Conservation (phyloP, 2,329 filamentous ascomycete species). For the Xylaria digitata region DNA sequence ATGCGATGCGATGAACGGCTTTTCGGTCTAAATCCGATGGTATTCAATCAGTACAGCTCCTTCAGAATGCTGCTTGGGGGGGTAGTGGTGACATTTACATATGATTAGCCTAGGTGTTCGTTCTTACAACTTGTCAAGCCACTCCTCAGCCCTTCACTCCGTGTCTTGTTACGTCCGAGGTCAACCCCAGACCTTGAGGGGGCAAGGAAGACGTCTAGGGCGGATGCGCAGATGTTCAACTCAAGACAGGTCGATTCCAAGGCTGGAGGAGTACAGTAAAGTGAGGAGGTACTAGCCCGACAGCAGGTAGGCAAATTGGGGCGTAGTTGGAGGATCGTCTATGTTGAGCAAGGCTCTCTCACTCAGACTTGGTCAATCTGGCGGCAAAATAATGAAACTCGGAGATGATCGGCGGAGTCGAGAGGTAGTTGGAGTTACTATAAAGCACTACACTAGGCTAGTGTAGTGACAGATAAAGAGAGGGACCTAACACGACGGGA, state of each 20-base stretch:
- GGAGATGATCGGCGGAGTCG: slow-evolving; percentile 11
- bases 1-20: slow-evolving; percentile 20
- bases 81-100: background rate
- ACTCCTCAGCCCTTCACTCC: background rate
- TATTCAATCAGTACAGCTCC: slow-evolving; percentile 25
- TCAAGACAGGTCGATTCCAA: background rate
- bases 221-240: slow-evolving; percentile 17
- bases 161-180: background rate
- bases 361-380: background rate
- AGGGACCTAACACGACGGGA: slow-evolving; percentile 4
- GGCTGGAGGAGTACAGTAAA: background rate
- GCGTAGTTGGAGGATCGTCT: slow-evolving; percentile 3
- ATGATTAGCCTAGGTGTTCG: slow-evolving; percentile 6
- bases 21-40: slow-evolving; percentile 16
- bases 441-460: background rate
- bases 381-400: slow-evolving; percentile 16
- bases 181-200: background rate
- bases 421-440: slow-evolving; percentile 5
- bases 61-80: background rate
- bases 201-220: background rate
- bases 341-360: slow-evolving; percentile 14
- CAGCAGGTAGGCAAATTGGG: slow-evolving; percentile 11
- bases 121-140: background rate
- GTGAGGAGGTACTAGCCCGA: background rate
- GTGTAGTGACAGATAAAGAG: background rate